Conservation (phyloP, 2,329 filamentous ascomycete species). For the Colletotrichum sojae region DNA sequence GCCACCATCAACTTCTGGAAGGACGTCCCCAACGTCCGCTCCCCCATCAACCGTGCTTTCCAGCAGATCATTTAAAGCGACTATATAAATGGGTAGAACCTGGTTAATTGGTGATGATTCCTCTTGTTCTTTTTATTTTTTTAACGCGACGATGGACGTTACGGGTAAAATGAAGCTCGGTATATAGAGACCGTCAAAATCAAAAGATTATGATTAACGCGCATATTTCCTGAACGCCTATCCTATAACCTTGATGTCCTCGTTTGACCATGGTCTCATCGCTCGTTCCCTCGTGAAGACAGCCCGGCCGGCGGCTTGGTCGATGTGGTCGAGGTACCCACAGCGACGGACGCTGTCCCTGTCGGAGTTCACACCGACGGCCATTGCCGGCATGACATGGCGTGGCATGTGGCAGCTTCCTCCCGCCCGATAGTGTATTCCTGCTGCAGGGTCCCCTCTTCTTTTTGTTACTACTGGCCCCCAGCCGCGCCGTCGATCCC, state of each 20-base stretch:
- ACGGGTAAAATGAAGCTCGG: constrained; percentile 40
- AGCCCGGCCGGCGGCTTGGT: background rate
- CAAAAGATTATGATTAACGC: constrained; percentile 42
- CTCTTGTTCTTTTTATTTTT: constrained; percentile 29
- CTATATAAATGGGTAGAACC: constrained; percentile 34
- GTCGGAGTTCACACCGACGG: background rate
- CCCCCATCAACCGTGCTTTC: constrained; percentile 97
- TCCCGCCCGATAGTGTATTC: background rate
- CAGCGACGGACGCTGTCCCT: background rate
- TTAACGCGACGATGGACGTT: constrained; percentile 38
- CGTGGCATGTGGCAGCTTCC: background rate
- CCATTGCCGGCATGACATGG: background rate
- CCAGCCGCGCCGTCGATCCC: constrained; percentile 21
- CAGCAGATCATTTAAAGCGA: constrained; percentile 87
- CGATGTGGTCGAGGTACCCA: background rate
- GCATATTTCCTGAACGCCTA: constrained; percentile 30
- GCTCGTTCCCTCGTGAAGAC: constrained; percentile 27
- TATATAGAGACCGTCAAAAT: constrained; percentile 42
- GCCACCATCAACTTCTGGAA: constrained; percentile 98
- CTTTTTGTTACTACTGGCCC: background rate
- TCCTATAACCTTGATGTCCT: constrained; percentile 18
- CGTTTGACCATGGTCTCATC: constrained; percentile 21
- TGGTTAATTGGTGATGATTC: constrained; percentile 39
- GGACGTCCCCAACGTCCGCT: constrained; percentile 89
- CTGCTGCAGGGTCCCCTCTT: background rate